phyloP scores from a whole-genome alignment of 1,284 basidiomycete genomes.

The Moniliophthora roreri region DNA sequence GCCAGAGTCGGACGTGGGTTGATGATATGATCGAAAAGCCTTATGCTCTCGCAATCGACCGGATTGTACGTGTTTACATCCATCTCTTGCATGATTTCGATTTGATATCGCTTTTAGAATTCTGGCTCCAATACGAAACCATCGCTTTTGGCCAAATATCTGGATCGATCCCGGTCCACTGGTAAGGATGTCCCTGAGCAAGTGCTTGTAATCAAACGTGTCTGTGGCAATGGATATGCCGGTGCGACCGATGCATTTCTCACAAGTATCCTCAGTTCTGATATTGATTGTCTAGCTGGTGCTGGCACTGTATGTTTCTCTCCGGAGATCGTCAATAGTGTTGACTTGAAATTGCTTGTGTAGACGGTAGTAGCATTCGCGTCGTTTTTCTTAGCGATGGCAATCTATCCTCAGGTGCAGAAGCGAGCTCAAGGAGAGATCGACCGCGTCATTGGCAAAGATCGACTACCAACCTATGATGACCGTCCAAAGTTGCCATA shows the following conservation, averaged over 20 bases:
- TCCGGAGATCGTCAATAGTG: neutral
- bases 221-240: too few species aligned
- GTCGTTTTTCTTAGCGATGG: conserved; percentile 6
- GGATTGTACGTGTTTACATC: neutral
- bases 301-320: too few species aligned
- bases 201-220: too few species aligned
- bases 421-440: conserved; percentile 7
- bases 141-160: neutral
- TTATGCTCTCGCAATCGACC: neutral
- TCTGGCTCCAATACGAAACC: neutral
- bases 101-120: neutral
- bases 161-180: too few species aligned
- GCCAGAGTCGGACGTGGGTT: neutral
- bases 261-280: too few species aligned
- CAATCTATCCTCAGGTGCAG: conserved; percentile 1
- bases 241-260: too few species aligned
- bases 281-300: too few species aligned
- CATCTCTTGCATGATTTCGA: too few species aligned
- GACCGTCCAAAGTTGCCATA: conserved; percentile 7
- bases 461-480: neutral
- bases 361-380: conserved; percentile 1
- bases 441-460: conserved; percentile 5
- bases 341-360: neutral
- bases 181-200: too few species aligned
- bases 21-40: neutral